Conservation (phyloP, 1,284 basidiomycete genomes). For the Cutaneotrichosporon cyanovorans region DNA sequence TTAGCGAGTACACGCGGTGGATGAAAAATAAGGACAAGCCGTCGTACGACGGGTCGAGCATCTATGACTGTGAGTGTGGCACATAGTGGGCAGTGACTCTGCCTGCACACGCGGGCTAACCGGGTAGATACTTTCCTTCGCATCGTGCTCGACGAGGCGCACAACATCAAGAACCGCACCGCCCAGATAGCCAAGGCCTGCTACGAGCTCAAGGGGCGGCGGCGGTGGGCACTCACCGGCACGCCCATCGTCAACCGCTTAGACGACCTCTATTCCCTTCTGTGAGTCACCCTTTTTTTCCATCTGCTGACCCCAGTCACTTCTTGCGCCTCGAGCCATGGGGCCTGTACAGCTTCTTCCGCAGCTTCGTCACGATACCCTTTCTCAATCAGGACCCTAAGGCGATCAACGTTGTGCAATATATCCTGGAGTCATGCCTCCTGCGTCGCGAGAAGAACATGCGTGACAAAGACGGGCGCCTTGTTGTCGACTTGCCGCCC, state of each 20-base stretch:
- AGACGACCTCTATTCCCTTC: conserved; percentile 82
- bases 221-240: conserved; percentile 87
- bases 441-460: conserved; percentile 92
- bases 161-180: conserved; percentile 84
- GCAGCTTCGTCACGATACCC: conserved; percentile 79
- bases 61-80: conserved; percentile 71
- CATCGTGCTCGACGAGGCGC: conserved; percentile 67
- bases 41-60: conserved; percentile 46
- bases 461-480: conserved; percentile 77
- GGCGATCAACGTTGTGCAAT: conserved; percentile 85
- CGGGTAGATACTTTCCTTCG: conserved; percentile 40
- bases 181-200: conserved; percentile 88
- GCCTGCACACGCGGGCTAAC: background rate
- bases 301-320: conserved; percentile 52
- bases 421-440: conserved; percentile 79
- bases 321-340: conserved; percentile 87
- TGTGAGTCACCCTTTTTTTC: conserved; percentile 50
- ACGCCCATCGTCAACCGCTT: conserved; percentile 94
- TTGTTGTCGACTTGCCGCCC: conserved; percentile 78
- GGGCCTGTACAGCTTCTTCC: conserved; percentile 81
- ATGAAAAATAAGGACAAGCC: conserved; percentile 49
- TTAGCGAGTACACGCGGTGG: conserved; percentile 70
- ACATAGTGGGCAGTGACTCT: too few relatives aligned
- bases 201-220: conserved; percentile 68
- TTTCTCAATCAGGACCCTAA: conserved; percentile 81